Base-by-base conservation (phyloP, 306 rosid genomes). In the Fagus sylvatica region DNA sequence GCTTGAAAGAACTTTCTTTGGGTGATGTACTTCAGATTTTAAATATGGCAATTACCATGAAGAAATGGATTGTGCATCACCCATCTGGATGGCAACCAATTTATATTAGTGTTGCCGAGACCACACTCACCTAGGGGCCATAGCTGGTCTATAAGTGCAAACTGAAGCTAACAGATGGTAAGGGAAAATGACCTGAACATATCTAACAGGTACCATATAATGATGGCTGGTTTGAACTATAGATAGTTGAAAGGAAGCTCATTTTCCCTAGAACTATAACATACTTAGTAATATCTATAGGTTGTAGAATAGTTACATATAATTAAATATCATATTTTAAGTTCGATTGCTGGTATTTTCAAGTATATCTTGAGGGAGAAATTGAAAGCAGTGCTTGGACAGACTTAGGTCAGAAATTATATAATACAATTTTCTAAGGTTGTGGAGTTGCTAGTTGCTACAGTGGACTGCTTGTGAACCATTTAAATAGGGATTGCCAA, bases 21-120 rank as follows among this genome's bases (percentile, higher is more conserved):
- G 98, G 98, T 13, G 78, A 85, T 7, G 82, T 82, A 59, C 93
- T 92, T 59, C 88, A 74, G 85, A 83, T 94, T 71, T 81, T 90
- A 88, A 86, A 89, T 86, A 76, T 92, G 89, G 42, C 86, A 33
- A 86, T 84, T 78, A 51, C 69, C 0, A 90, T 87, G 84, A 90
- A 46, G 51, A 46, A 89, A 82, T 94, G 98, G 98, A 92, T 92
- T 74, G 74, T 55, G 69, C 88, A 75, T 83, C 87, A 78, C 76
- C 89, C 33, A 17, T 81, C 90, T 56, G 97, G 97, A 80, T 94
- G 96, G 97, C 96, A 87, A 87, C 98, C 96, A 0, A 76, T 92
- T 78, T 77, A 33, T 41, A 83, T 94, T 78, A 56, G 79, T 39
- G 80, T 88, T 49, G 8, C 77, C 3, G 90, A 85, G 89, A 62